Evolutionary conservation across 139 green algal species (phyloP), one percentile per base, ranked within the genome.

Genomic region (Picochlorum sp.): DNA sequence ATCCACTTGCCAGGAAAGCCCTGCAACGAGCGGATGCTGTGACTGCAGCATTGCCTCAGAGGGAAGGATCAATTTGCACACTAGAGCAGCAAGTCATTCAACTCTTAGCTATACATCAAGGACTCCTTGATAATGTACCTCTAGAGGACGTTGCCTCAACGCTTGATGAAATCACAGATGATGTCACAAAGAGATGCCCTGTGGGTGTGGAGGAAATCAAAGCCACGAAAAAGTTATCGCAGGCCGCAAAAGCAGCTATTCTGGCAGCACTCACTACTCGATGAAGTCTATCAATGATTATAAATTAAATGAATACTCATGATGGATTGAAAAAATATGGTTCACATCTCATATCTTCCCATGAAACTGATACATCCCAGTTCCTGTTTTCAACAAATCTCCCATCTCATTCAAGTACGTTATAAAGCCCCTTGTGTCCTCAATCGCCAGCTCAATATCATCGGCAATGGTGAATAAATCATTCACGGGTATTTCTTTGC

Each of bases 351-450:
- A 54, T 21, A 54, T 26, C 5, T 21, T 20, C 7, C 47, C 63
- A 38, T 63, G 63, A 24, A 44, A 69, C n/a, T 45, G 30, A 49
- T 79, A 88, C 54, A 49, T 62, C 14, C 73, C 45, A 10, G 51
- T 45, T 2, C 83, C 84, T 23, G 69, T 77, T 70, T 90, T 91
- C 8, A 91, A 76, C 37, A 91, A 56, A 15, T 91, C 83, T 78
- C 84, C 85, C 57, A 74, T 70, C 37, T 92, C 86, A 28, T 94
- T 94, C 4, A 96, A 73, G 21, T 86, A 59, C 0, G 76, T 76
- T 10, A 95, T 70, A 51, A 92, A 76, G 0, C 65, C 57, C 4
- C 47, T 37, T 24, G 90, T 65, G 63, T 86, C 74, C 45, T 57
- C 58, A 0, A 79, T 68, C 18, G 84, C 75, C 49, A 92, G 69